phyloP scores from a whole-genome alignment of 2,329 filamentous ascomycete species.

The Fonsecaea pugnacius region DNA sequence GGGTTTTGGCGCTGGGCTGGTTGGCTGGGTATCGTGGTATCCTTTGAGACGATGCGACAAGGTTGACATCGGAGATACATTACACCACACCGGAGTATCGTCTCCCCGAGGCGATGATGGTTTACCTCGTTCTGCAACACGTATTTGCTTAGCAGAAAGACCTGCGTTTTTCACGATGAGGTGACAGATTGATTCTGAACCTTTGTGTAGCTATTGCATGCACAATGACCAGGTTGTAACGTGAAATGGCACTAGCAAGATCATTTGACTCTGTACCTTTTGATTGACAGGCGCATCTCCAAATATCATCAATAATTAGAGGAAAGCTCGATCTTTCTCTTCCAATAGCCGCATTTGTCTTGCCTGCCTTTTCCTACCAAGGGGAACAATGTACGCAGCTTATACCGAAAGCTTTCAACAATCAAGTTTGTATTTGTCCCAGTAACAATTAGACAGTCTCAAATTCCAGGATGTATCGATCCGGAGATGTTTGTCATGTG shows the following conservation, averaged over 20 bases:
- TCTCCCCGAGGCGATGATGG: background rate
- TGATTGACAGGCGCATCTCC: background rate
- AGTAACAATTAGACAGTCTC: background rate
- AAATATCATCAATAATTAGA: background rate
- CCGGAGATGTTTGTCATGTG: background rate
- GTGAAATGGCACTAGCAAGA: background rate
- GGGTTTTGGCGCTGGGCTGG: background rate
- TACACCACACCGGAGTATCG: background rate
- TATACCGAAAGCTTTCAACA: background rate
- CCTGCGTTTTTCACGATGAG: background rate
- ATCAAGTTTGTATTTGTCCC: background rate
- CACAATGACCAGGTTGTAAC: background rate
- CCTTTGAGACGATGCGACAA: background rate
- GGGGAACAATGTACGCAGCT: background rate
- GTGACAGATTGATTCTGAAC: background rate
- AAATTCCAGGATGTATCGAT: background rate
- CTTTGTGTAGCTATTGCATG: background rate
- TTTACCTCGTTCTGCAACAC: background rate
- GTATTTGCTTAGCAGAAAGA: too few species aligned
- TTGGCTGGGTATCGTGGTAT: background rate
- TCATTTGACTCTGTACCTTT: background rate
- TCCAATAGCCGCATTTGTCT: background rate
- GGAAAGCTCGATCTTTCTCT: background rate
- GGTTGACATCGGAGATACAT: background rate
- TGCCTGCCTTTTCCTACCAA: background rate